Conservation (phyloP, 1,139 yeast species). For the Kluyveromyces sp. region DNA sequence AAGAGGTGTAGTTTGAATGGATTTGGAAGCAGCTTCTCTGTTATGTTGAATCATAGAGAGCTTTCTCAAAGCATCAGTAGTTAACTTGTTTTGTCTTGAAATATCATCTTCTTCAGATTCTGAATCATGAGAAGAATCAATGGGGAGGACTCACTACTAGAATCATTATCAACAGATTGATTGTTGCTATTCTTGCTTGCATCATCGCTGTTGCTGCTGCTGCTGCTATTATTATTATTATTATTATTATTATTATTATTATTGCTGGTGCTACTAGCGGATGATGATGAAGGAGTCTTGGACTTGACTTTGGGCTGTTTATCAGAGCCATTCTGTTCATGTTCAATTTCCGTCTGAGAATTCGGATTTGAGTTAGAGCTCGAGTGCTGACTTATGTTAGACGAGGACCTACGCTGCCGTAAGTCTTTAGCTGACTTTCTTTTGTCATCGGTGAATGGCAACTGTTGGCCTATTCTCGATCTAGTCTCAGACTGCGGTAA, state of each 20-base stretch:
- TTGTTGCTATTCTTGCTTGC: too few relatives aligned
- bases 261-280: not conserved
- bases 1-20: constrained; percentile 4
- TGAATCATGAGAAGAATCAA: constrained; percentile 3
- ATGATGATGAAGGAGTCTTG: constrained; percentile 2
- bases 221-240: too few relatives aligned
- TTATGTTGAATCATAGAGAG: constrained; percentile 26
- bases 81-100: constrained; percentile 30
- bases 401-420: constrained; percentile 3
- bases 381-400: not conserved
- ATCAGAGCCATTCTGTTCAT: not conserved
- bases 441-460: constrained; percentile 24
- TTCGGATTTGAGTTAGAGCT: not conserved
- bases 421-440: constrained; percentile 9
- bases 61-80: constrained; percentile 34
- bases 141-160: not conserved
- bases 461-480: constrained; percentile 29
- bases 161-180: not conserved
- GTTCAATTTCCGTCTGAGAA: not conserved
- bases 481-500: constrained; percentile 1
- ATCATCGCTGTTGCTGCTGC: too few relatives aligned
- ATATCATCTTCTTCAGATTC: constrained; percentile 27
- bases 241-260: not conserved
- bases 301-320: not conserved
- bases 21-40: not conserved